Conservation (phyloP, 2,329 filamentous ascomycete species). For the Elsinoe arachidis region DNA sequence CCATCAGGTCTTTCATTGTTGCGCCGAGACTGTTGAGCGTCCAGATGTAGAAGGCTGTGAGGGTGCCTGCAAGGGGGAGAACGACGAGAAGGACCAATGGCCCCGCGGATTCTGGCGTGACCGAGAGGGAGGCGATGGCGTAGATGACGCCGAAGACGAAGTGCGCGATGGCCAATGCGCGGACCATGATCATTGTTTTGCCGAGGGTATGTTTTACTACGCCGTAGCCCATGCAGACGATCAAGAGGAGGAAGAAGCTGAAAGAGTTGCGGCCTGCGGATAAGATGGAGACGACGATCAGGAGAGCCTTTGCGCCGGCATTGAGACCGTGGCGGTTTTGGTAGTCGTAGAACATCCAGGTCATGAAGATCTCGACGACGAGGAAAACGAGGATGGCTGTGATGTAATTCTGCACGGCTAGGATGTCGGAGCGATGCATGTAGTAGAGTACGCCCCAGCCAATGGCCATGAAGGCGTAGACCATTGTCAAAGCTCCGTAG, state of each 20-base stretch:
- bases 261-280: conserved; percentile 95
- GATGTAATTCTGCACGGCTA: conserved; percentile 98
- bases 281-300: conserved; percentile 84
- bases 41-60: conserved; percentile 98
- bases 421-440: conserved; percentile 84
- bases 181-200: conserved; percentile 87
- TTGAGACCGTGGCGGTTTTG: conserved; percentile 85
- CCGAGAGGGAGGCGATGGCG: conserved; percentile 76
- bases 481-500: conserved; percentile 86
- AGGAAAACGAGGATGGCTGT: conserved; percentile 93
- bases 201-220: conserved; percentile 92
- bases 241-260: conserved; percentile 93
- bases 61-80: conserved; percentile 77
- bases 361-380: conserved; percentile 93
- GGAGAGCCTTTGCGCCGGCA: conserved; percentile 69
- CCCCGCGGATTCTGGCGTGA: conserved; percentile 82
- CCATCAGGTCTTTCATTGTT: conserved; percentile 91
- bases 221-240: conserved; percentile 98
- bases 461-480: conserved; percentile 78
- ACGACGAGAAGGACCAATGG: conserved; percentile 89
- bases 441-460: conserved; percentile 96
- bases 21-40: conserved; percentile 89
- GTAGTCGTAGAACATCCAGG: conserved; percentile 98
- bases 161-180: conserved; percentile 81
- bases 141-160: conserved; percentile 95